Evolutionary conservation across 805 yeast species (phyloP).

Genomic region (Candida namnaoensis): DNA sequence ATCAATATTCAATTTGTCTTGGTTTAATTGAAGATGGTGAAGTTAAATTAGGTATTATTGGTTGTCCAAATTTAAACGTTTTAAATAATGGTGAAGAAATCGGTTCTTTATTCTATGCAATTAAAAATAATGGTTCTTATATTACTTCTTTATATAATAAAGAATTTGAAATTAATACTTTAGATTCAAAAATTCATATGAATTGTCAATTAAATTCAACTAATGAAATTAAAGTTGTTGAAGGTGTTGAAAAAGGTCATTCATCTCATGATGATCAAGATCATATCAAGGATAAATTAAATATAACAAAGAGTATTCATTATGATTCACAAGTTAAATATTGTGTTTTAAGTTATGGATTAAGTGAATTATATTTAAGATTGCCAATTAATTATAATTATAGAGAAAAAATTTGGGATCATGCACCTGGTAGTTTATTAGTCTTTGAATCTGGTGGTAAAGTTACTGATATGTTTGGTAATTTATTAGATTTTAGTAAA

Average conservation of each 20-base stretch:
- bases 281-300: slow-evolving; percentile 54
- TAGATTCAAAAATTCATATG: slow-evolving; percentile 36
- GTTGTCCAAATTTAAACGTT: slow-evolving; percentile 80
- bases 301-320: slow-evolving; percentile 60
- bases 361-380: slow-evolving; percentile 87
- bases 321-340: slow-evolving; percentile 96
- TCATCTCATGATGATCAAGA: slow-evolving; percentile 86
- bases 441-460: slow-evolving; percentile 87
- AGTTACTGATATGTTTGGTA: slow-evolving; percentile 80
- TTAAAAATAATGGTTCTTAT: slow-evolving; percentile 59
- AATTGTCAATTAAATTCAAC: slow-evolving; percentile 34
- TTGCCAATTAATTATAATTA: slow-evolving; percentile 71
- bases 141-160: slow-evolving; percentile 24
- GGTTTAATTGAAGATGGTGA: slow-evolving; percentile 82
- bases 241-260: slow-evolving; percentile 94
- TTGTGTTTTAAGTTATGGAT: slow-evolving; percentile 84
- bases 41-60: slow-evolving; percentile 86
- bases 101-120: slow-evolving; percentile 76
- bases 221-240: slow-evolving; percentile 59
- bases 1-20: slow-evolving; percentile 93
- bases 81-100: slow-evolving; percentile 28
- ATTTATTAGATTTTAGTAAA: slow-evolving; percentile 65
- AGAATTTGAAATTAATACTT: slow-evolving; percentile 26
- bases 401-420: slow-evolving; percentile 97
- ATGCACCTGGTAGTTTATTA: slow-evolving; percentile 89